Evolutionary conservation across 2,329 filamentous ascomycete genomes (phyloP), one percentile per base, ranked within the genome.

Genomic region (Bertia moriformis): DNA sequence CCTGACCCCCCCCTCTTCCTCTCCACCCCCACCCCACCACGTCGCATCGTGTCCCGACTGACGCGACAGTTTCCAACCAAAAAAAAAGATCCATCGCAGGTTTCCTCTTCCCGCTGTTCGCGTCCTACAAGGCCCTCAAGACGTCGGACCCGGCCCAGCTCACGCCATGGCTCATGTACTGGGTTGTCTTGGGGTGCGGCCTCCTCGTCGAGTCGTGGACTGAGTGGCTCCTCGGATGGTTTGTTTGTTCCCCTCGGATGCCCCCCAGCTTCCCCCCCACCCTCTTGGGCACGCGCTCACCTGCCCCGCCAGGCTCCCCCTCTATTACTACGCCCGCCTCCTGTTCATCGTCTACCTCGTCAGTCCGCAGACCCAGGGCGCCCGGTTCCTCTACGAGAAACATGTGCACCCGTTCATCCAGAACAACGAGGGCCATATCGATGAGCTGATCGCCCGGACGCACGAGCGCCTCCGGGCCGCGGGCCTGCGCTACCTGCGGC

Each of bases 151-250:
- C 88, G 2, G 80, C 85, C 27, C 78, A 93, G 55, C 71, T 95
- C 43, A 85, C 85, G 46, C 89, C 89, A 78, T 98, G 91, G 91
- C 74, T 96, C 48, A 96, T 96, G 83, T 98, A 96, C 71, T 98
- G 89, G 83, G 86, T 94, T 43, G 86, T 94, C 18, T 73, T 95
- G 46, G 83, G 84, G 44, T 80, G 84, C 56, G 75, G 79, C 50
- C 69, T 88, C 41, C 73, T 91, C 44, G 74, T 78, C 59, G 91
- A 96, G 63, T 88, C 82, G 37, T 93, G 87, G 74, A 78, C 83
- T 41, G 76, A 80, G 51, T 94, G 89, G 62, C 78, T 96, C 52
- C 71, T 96, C 37, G 71, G 71, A 56, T 96, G 87, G 81, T 79
- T 61, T 39, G 62, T 42, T 19, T 14, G 30, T 39, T 14, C 20